A percentile compares a stretch with the other conserved stretches of the same genome.
Conservation (phyloP, 2,329 filamentous ascomycete genomes). For the Didymella sp. region DNA sequence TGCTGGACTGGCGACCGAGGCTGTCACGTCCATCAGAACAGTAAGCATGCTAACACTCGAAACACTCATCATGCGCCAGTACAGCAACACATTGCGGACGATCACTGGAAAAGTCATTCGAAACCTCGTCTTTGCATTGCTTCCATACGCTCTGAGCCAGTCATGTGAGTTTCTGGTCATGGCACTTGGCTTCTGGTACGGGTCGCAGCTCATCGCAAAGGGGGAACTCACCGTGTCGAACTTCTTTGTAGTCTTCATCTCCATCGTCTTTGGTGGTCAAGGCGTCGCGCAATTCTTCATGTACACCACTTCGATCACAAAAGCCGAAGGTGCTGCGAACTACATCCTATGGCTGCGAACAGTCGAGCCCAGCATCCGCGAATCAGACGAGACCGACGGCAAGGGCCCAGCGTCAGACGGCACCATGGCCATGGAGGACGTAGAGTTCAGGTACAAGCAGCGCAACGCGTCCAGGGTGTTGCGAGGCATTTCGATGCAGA, state of each 20-base stretch:
- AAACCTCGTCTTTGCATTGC: conserved; percentile 7
- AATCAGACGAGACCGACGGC: background rate
- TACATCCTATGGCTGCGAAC: conserved; percentile 11
- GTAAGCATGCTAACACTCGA: conserved; percentile 18
- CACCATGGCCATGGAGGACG: conserved; percentile 73
- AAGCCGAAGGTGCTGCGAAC: conserved; percentile 6
- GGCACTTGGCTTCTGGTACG: conserved; percentile 17
- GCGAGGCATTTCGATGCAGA: conserved; percentile 53
- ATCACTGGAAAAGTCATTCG: conserved; percentile 1
- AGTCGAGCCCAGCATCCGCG: conserved; percentile 4
- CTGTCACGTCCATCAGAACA: conserved; percentile 16
- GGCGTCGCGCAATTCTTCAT: conserved; percentile 16
- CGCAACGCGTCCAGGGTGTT: conserved; percentile 82
- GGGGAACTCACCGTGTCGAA: conserved; percentile 3
- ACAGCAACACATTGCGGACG: conserved; percentile 1
- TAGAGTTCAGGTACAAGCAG: conserved; percentile 93
- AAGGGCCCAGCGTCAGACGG: background rate
- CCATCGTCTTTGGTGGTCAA: conserved; percentile 17
- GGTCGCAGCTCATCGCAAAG: conserved; percentile 8
- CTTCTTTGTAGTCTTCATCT: conserved; percentile 18
- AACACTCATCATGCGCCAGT: conserved; percentile 1
- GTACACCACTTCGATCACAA: conserved; percentile 11
- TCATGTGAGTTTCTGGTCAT: conserved; percentile 11
- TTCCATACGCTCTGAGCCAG: conserved; percentile 13
- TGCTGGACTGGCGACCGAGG: conserved; percentile 10